Conservation (phyloP, 1,139 yeast genomes). For the Suhomyces bokatorum region DNA sequence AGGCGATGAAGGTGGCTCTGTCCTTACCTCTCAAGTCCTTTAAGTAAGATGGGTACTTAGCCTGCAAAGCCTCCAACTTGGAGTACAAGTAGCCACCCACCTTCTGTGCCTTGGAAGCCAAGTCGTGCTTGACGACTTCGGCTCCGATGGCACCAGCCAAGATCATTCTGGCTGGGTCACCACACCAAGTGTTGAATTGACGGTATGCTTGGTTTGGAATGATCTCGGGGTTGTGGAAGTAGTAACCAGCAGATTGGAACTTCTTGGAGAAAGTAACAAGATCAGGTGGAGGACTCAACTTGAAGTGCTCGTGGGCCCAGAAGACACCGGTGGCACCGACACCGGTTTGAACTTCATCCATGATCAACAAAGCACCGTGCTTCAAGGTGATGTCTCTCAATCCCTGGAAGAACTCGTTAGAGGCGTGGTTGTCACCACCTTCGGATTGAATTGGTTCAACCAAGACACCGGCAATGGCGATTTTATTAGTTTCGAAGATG, state of each 20-base stretch:
- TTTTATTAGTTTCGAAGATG: constrained; percentile 54
- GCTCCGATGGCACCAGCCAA: constrained; percentile 69
- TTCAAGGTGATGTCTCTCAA: constrained; percentile 69
- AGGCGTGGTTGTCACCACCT: constrained; percentile 87
- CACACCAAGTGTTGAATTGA: constrained; percentile 91
- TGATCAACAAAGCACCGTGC: constrained; percentile 66
- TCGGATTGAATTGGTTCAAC: constrained; percentile 84
- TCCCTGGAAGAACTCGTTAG: constrained; percentile 73
- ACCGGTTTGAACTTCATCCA: constrained; percentile 87
- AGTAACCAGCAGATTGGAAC: constrained; percentile 85
- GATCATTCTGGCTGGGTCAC: constrained; percentile 79
- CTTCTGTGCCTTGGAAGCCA: constrained; percentile 52
- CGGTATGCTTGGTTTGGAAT: constrained; percentile 74
- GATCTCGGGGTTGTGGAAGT: constrained; percentile 67
- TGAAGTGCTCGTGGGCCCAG: constrained; percentile 88
- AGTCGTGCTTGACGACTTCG: constrained; percentile 61
- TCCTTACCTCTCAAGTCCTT: constrained; percentile 69
- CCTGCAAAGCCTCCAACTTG: constrained; percentile 51
- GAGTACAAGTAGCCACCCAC: constrained; percentile 65
- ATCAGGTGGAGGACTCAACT: constrained; percentile 72
- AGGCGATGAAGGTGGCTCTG: constrained; percentile 77
- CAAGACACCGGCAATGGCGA: constrained; percentile 74
- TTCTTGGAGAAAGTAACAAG: constrained; percentile 82
- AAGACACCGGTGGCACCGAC: constrained; percentile 81
- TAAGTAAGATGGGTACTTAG: constrained; percentile 52